Conservation (phyloP, 78 protist genomes). For the Dictyostelium firmibasis region DNA sequence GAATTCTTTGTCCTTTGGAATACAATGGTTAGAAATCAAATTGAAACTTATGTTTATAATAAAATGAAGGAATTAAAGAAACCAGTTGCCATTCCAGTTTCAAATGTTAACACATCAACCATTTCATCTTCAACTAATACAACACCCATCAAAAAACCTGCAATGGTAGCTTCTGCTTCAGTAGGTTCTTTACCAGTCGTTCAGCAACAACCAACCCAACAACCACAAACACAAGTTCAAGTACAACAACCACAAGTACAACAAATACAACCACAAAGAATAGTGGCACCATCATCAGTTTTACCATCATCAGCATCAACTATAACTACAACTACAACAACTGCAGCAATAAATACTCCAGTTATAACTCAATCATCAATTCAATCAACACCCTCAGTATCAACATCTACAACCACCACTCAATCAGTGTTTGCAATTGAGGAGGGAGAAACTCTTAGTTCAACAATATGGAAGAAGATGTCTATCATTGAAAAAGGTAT, state of each 20-base stretch:
- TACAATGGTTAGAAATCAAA: conserved; percentile 69
- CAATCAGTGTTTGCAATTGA: background rate
- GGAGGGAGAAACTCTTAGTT: background rate
- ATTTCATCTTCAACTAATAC: background rate
- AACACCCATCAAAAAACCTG: background rate
- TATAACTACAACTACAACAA: background rate
- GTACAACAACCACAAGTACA: background rate
- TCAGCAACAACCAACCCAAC: background rate
- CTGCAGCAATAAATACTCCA: background rate
- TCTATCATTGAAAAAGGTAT: background rate
- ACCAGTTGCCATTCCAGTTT: background rate
- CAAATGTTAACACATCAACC: background rate
- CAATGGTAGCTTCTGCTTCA: background rate
- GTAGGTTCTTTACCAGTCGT: background rate
- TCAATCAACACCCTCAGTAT: background rate
- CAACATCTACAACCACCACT: background rate
- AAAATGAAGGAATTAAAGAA: conserved; percentile 28
- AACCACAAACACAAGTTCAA: background rate
- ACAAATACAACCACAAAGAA: background rate
- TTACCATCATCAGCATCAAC: background rate
- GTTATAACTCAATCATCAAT: background rate
- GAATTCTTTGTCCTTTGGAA: conserved; percentile 55
- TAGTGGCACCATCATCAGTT: background rate
- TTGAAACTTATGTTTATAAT: conserved; percentile 46
- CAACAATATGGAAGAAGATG: conserved; percentile 35